phyloP scores from a whole-genome alignment of 306 rosid genomes.

The Fagus crenata region DNA sequence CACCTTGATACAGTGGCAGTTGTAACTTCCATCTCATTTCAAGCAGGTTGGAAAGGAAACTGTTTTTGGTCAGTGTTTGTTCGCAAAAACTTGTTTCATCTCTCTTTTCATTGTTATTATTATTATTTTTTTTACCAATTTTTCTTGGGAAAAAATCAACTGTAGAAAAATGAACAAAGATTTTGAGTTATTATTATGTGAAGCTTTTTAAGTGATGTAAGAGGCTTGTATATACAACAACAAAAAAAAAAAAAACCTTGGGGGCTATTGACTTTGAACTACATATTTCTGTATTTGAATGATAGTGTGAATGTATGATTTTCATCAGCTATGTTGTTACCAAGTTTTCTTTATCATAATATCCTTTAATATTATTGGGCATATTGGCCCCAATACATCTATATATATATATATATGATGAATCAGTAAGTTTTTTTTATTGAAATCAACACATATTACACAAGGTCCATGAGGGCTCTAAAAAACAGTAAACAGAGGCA shows the following conservation, averaged over 20 bases:
- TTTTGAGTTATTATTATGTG: constrained; percentile 44
- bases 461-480: no score
- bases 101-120: constrained; percentile 27
- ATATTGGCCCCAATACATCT: background rate
- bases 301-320: background rate
- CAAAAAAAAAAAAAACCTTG: background rate
- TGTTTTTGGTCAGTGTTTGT: constrained; percentile 34
- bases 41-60: constrained; percentile 1
- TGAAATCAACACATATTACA: no score
- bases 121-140: constrained; percentile 37
- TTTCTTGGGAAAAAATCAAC: constrained; percentile 38
- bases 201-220: constrained; percentile 19
- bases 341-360: background rate
- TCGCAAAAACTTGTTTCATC: constrained; percentile 29
- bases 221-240: constrained; percentile 39
- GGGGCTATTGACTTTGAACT: constrained; percentile 18
- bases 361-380: background rate
- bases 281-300: constrained; percentile 1
- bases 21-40: background rate
- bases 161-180: constrained; percentile 50
- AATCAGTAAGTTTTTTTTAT: no score
- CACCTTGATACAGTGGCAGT: background rate
- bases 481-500: no score
- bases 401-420: no score
- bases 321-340: background rate